Evolutionary conservation across 257 asterid species (phyloP), one percentile per base, ranked within the genome.

Genomic region (Jacaranda mimosifolia): DNA sequence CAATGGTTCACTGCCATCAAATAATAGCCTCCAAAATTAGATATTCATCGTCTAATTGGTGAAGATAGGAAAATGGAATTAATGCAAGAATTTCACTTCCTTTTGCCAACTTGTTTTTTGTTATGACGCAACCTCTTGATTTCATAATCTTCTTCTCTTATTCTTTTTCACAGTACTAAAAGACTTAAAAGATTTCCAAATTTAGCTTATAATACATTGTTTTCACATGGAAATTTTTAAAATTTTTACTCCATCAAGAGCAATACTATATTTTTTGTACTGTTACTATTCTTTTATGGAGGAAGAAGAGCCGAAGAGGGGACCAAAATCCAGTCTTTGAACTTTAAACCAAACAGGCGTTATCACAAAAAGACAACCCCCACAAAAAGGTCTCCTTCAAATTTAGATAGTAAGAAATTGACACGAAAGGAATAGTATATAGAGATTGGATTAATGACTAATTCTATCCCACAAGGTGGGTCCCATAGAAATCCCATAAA

Each of bases 401-500:
- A 74, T 75, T 74, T 60, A 53, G 52, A 59, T 60, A 49, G 57
- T 76, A 63, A 53, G 80, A 83, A 62, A 72, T 79, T 39, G 83
- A 81, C 84, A 72, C 38, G 6, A 21, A 5, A 51, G 6, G 39
- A 45, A 70, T 2, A n/a, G 15, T 35, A 48, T 48, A 8, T 43
- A 21, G 9, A 65, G 85, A 83, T 78, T 72, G 73, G 83, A 86
- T 83, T 82, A 75, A 80, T 32, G 70, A 77, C 74, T 59, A 68
- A 73, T 82, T 72, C 85, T 78, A 77, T 80, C 86, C 45, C 72
- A 63, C 1, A 38, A 21, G 3, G 9, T 4, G 77, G 90, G 79
- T 13, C 89, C 95, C 87, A 73, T 5, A 49, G 87, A 86, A 94
- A 87, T 88, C 94, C 85, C 39, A 3, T 32, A 84, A 81, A 72